These are phyloP conservation scores for Cubamyces sp. DNA, from an alignment of 768 basidiomycete genomes.

Conservation along the genomic window DNA sequence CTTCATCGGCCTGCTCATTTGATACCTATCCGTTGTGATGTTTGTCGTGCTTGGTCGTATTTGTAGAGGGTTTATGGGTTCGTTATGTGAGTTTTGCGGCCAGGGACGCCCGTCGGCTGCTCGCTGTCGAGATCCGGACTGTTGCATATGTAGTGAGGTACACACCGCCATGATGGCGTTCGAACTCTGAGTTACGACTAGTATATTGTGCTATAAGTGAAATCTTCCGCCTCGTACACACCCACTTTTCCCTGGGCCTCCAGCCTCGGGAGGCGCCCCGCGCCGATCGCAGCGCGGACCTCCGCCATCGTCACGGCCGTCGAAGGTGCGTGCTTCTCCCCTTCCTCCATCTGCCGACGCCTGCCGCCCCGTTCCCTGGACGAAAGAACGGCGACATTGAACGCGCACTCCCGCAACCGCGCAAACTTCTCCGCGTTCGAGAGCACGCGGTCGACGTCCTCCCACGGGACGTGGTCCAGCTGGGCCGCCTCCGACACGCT, in stretches of 20 bases:
- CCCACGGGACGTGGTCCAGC: not conserved
- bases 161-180: too few species aligned
- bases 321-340: not conserved
- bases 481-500: not conserved
- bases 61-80: not conserved
- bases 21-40: not conserved
- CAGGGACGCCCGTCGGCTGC: not conserved
- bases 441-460: not conserved
- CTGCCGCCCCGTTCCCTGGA: too few species aligned
- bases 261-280: not conserved
- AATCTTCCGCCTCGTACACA: slow-evolving; percentile 3
- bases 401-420: not conserved
- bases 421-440: not conserved
- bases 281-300: not conserved
- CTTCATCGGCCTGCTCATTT: not conserved
- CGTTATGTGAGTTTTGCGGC: not conserved
- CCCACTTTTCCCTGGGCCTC: not conserved
- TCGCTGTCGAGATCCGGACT: too few species aligned
- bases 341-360: too few species aligned
- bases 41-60: not conserved
- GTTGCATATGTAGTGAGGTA: too few species aligned
- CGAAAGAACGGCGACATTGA: not conserved
- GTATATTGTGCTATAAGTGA: not conserved
- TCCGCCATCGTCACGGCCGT: not conserved
- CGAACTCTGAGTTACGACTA: too few species aligned